These are phyloP conservation scores for Xylaria sp. DNA, from an alignment of 495 filamentous ascomycete species.

Conservation along the genomic window DNA sequence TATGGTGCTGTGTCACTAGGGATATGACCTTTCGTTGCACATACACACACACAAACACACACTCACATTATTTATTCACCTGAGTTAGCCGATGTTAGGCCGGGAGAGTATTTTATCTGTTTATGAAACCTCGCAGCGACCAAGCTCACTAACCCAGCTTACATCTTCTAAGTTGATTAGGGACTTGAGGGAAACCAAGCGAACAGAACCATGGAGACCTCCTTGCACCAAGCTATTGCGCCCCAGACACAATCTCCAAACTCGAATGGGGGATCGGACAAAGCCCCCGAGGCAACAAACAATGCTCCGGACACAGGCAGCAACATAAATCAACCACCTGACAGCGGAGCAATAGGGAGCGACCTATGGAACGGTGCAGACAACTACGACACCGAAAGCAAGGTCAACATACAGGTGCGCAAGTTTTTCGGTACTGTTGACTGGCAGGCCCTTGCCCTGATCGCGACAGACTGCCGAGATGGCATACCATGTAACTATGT, in stretches of 20 bases:
- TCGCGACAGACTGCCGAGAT: constrained; percentile 6
- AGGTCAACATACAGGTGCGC: neutral
- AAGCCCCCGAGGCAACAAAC: neutral
- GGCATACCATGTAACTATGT: constrained; percentile 9
- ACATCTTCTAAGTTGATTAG: neutral
- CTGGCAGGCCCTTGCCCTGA: constrained; percentile 3
- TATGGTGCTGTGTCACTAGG: neutral
- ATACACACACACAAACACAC: neutral
- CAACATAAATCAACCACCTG: neutral
- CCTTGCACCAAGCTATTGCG: neutral
- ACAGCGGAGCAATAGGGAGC: neutral
- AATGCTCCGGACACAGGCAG: neutral
- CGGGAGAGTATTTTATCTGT: neutral
- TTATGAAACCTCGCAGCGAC: neutral
- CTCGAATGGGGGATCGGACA: neutral
- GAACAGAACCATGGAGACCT: neutral
- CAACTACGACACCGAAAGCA: neutral
- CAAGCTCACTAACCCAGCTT: neutral
- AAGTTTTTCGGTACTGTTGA: constrained; percentile 3
- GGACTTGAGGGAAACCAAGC: neutral
- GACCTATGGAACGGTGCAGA: neutral
- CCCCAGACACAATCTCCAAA: neutral
- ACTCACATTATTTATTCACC: neutral
- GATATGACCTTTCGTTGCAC: neutral
- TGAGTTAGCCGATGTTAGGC: neutral